Evolutionary conservation across 2,329 filamentous ascomycete genomes (phyloP).

Genomic region (Monilinia fructicola): DNA sequence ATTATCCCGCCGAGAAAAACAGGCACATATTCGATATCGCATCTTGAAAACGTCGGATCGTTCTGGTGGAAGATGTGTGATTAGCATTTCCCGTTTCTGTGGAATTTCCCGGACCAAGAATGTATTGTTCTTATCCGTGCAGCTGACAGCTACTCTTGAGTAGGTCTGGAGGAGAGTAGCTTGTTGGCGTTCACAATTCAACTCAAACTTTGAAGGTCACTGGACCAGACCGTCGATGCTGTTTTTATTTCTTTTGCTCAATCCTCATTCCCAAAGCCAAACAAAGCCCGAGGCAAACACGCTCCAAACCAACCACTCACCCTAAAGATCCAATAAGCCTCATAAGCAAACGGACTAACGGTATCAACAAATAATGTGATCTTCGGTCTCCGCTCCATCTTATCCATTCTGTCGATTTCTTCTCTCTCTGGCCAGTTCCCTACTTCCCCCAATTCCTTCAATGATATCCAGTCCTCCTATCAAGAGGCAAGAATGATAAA

Average conservation of each 20-base stretch:
- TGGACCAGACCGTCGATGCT: no score
- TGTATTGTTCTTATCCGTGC: no score
- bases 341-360: constrained; percentile 59
- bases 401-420: not conserved
- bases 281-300: not conserved
- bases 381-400: not conserved
- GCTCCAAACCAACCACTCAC: constrained; percentile 42
- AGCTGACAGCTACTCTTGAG: no score
- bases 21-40: constrained; percentile 56
- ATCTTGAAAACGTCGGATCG: constrained; percentile 54
- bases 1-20: constrained; percentile 61
- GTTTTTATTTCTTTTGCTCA: not conserved
- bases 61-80: constrained; percentile 44
- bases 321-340: constrained; percentile 55
- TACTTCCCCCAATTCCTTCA: not conserved
- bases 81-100: not conserved
- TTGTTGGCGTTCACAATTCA: no score
- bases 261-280: no score
- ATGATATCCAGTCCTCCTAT: no score
- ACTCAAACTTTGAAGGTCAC: no score
- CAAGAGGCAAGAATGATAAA: no score
- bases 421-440: no score
- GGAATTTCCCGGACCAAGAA: no score
- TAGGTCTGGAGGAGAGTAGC: no score
- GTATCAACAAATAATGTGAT: constrained; percentile 47